Evolutionary conservation across 1,284 basidiomycete species (phyloP), one percentile per base, ranked within the genome.

Genomic region (Cryptococcus sp.): DNA sequence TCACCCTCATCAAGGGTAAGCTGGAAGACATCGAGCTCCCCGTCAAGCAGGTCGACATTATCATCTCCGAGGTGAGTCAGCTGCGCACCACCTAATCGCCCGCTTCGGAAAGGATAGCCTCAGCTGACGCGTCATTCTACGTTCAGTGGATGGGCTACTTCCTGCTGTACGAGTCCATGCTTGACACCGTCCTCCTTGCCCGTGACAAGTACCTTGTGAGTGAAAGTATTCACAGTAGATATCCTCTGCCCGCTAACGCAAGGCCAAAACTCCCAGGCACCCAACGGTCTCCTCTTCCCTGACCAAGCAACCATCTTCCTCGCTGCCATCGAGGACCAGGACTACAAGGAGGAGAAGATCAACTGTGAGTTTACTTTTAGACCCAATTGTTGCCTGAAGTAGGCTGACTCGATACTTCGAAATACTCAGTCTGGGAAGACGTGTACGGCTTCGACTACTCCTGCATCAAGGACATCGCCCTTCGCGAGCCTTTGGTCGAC

Each of bases 341-440:
- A 99, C 65, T 99, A 99, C 86, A 99, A 99, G 81, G 94, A 99
- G 69, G 95, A 99, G 80, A 99, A 99, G 81, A 99, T 99, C 76
- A 93, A 93, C 80, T 97, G 93, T 94, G 73, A 73, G 89, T 82
- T 48, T 51, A 11, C 19, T 11, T 10, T 16, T 35, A 41, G 19
- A 17, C 15, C 20, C 6, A 17, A 42, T 19, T 42, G 17, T 42
- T 42, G 17, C 19, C 47, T 3, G 2, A 22, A 1, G 3, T 48
- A 2, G 31, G 47, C 20, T 23, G 2, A 48, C 25, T 20, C 48
- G 44, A 20, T 40, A 20, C 48, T 53, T 42, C 47, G 48, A 22
- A 13, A 38, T 20, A 50, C 49, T 17, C 70, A 95, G 93, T 97
- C 84, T 99, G 96, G 96, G 94, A 98, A 77, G 95, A 98, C 72